Evolutionary conservation across 2,329 filamentous ascomycete genomes (phyloP), one percentile per base, ranked within the genome.

Genomic region (Clarireedia hainanense): DNA sequence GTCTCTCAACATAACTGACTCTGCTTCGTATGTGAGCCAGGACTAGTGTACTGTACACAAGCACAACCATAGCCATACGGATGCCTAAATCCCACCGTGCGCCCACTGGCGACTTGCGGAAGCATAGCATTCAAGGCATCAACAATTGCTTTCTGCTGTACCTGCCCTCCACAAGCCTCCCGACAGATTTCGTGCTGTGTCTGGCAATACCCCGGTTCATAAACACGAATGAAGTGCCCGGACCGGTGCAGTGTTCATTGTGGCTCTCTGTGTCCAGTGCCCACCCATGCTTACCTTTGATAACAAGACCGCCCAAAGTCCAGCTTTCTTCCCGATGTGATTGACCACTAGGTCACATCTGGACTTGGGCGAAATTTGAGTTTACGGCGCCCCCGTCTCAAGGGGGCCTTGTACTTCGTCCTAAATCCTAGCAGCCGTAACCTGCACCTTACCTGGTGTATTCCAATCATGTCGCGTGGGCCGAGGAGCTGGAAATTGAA

Each of bases 401-500:
- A 2, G 20, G 26, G 37, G 15, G 9, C 52, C 52, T 42, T 17
- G 34, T 27, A 15, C 36, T 53, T 17, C 26, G 10, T 37, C 40
- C 7, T n/a, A 26, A 17, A n/a, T 14, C 45, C 37, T 15, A 17
- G 26, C 37, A 20, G 40, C 30, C 42, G 14, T 30, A 17, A 24
- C 7, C 37, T n/a, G 39, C 27, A 27, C 5, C 10, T 37, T 40
- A 26, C 6, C n/a, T 43, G 40, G 26, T 15, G 15, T 34, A 10
- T 48, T 47, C 43, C 51, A 26, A 48, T 53, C 43, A 53, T 5
- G 27, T 49, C 43, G 12, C 15, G 27, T 49, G 52, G 45, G 52
- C 52, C 52, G 52, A 54, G 43, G 52, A 54, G 52, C 52, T 54
- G 45, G 52, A 49, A 53, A 54, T 40, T 34, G 45, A 42, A 42